A percentile compares a stretch with the other conserved stretches of the same genome.
These are phyloP conservation scores for sunflower (Helianthus annuus) DNA, from an alignment of 129 eudicot species.

Conservation along the genomic window DNA sequence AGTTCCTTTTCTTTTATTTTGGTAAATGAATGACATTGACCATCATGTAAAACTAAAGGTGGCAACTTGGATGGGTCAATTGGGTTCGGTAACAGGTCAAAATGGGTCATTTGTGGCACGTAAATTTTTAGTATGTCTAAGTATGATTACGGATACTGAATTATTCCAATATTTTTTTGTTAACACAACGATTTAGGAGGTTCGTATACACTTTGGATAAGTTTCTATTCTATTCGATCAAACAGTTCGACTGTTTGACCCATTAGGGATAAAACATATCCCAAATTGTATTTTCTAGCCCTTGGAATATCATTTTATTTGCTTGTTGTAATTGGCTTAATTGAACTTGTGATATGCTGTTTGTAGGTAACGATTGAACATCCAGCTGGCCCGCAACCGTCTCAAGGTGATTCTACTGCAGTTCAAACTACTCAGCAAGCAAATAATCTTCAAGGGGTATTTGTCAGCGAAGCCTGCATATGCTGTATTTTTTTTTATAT, in stretches of 20 bases:
- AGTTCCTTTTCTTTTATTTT: background rate
- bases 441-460: constrained; percentile 58
- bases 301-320: background rate
- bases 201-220: background rate
- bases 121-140: background rate
- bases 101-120: background rate
- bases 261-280: background rate
- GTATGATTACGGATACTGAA: background rate
- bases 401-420: constrained; percentile 45
- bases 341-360: constrained; percentile 14
- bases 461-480: background rate
- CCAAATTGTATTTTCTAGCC: background rate
- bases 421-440: constrained; percentile 30
- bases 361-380: constrained; percentile 56
- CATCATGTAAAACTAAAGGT: background rate
- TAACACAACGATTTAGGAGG: background rate
- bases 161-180: background rate
- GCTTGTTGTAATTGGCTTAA: background rate
- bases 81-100: background rate
- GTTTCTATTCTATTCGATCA: background rate
- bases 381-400: constrained; percentile 40
- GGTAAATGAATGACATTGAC: constrained; percentile 2
- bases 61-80: background rate
- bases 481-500: background rate
- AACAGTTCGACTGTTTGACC: background rate